These are phyloP conservation scores for Blakeslea trispora DNA, from an alignment of 371 early-diverging fungal species.

Conservation along the genomic window DNA sequence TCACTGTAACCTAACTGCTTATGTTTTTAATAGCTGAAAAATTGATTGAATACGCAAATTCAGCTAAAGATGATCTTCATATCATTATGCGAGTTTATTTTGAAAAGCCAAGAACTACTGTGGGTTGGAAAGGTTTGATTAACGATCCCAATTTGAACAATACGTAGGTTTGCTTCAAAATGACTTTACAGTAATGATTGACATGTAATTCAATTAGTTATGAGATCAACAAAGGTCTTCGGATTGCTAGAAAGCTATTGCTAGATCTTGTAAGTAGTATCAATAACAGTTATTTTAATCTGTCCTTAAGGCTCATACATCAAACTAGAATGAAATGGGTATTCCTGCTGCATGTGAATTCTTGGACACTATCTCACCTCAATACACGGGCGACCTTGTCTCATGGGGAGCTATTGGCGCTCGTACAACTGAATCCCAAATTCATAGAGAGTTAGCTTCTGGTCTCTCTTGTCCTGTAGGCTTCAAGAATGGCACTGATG, in stretches of 20 bases:
- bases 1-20: background rate
- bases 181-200: background rate
- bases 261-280: conserved; percentile 56
- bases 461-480: conserved; percentile 95
- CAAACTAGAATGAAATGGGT: conserved; percentile 69
- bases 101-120: conserved; percentile 92
- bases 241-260: conserved; percentile 80
- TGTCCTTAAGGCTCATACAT: background rate
- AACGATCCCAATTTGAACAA: conserved; percentile 69
- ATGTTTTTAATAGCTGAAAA: conserved; percentile 21
- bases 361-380: conserved; percentile 93
- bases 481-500: conserved; percentile 95
- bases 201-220: conserved; percentile 41
- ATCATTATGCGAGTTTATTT: conserved; percentile 93
- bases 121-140: conserved; percentile 91
- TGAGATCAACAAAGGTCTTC: conserved; percentile 90
- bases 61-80: conserved; percentile 65
- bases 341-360: conserved; percentile 90
- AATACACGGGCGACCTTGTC: conserved; percentile 89
- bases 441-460: conserved; percentile 93
- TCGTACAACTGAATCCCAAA: conserved; percentile 90
- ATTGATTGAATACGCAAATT: conserved; percentile 61
- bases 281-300: background rate
- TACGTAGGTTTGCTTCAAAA: background rate
- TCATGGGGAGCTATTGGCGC: conserved; percentile 97